Conservation (phyloP, 345 rosid genomes). For the Linum tenue region DNA sequence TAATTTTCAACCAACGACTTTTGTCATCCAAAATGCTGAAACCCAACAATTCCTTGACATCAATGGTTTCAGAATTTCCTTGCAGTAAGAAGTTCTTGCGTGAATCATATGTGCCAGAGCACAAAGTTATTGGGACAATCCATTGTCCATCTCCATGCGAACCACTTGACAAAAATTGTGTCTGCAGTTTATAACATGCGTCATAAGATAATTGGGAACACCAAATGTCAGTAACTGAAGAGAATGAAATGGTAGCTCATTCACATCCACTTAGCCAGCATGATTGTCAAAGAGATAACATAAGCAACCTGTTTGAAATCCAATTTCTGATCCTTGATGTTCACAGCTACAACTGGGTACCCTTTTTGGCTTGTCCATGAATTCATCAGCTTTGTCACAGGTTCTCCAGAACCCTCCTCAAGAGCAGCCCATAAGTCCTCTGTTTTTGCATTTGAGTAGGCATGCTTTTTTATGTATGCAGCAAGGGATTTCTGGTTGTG, state of each 20-base stretch:
- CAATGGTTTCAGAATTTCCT: conserved; percentile 47
- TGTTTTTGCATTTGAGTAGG: conserved; percentile 84
- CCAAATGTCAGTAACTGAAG: background rate
- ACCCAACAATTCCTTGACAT: conserved; percentile 33
- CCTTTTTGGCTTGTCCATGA: conserved; percentile 93
- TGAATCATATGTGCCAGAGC: conserved; percentile 63
- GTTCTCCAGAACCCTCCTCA: conserved; percentile 82
- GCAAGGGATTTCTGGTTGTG: conserved; percentile 73
- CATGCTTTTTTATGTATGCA: conserved; percentile 62
- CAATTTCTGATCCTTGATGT: conserved; percentile 56
- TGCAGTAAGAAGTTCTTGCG: conserved; percentile 63
- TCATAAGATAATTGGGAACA: conserved; percentile 9
- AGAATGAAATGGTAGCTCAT: background rate
- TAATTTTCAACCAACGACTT: conserved; percentile 65
- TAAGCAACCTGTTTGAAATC: conserved; percentile 77
- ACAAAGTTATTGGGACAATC: conserved; percentile 87
- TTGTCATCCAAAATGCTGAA: conserved; percentile 10
- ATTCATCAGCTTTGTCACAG: conserved; percentile 85
- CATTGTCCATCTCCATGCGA: conserved; percentile 77
- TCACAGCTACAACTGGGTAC: conserved; percentile 79
- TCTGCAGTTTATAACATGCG: conserved; percentile 36
- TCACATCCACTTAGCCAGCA: background rate
- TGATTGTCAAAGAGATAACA: background rate
- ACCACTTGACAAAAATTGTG: conserved; percentile 85
- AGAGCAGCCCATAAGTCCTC: conserved; percentile 90